A percentile compares a stretch with the other conserved stretches of the same genome.
These are phyloP conservation scores for Colletotrichum theobromicola DNA, from an alignment of 2,329 filamentous ascomycete genomes.

Conservation along the genomic window DNA sequence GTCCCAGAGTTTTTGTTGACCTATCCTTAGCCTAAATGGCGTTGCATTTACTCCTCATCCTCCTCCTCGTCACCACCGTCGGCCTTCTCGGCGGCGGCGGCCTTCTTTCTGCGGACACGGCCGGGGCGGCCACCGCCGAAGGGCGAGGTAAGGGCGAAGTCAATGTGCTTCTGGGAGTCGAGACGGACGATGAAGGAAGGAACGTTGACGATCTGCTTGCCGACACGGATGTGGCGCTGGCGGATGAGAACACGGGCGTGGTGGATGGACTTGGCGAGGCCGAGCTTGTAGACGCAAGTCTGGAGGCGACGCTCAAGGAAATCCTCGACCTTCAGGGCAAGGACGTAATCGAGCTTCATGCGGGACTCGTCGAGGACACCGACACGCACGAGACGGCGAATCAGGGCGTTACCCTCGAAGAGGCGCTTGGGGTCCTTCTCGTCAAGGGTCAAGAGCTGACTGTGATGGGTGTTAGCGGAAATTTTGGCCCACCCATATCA, in stretches of 20 bases:
- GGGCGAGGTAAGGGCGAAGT: constrained; percentile 96
- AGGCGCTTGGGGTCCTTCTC: constrained; percentile 99
- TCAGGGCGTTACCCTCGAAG: constrained; percentile 99
- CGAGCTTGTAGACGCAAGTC: constrained; percentile 99
- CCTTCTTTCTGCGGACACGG: constrained; percentile 99
- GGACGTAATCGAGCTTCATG: constrained; percentile 99
- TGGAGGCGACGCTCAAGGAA: constrained; percentile 99
- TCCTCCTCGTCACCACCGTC: constrained; percentile 84
- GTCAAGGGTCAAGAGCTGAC: constrained; percentile 99
- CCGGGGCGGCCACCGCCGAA: constrained; percentile 97
- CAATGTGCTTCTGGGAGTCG: constrained; percentile 99
- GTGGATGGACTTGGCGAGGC: constrained; percentile 99
- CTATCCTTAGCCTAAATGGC: constrained; percentile 21
- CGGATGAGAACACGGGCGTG: constrained; percentile 99
- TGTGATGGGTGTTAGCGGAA: constrained; percentile 44
- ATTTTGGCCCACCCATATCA: neutral
- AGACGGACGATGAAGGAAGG: constrained; percentile 99
- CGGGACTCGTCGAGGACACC: constrained; percentile 99
- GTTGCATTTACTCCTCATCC: constrained; percentile 72
- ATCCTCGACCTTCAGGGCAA: constrained; percentile 98
- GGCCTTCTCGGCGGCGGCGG: constrained; percentile 89
- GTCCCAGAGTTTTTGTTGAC: constrained; percentile 23
- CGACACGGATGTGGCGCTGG: constrained; percentile 99
- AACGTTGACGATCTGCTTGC: constrained; percentile 99
- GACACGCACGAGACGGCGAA: constrained; percentile 99